Evolutionary conservation across 78 protist genomes (phyloP), one percentile per base, ranked within the genome.

Genomic region (Dictyostelium citrinum): DNA sequence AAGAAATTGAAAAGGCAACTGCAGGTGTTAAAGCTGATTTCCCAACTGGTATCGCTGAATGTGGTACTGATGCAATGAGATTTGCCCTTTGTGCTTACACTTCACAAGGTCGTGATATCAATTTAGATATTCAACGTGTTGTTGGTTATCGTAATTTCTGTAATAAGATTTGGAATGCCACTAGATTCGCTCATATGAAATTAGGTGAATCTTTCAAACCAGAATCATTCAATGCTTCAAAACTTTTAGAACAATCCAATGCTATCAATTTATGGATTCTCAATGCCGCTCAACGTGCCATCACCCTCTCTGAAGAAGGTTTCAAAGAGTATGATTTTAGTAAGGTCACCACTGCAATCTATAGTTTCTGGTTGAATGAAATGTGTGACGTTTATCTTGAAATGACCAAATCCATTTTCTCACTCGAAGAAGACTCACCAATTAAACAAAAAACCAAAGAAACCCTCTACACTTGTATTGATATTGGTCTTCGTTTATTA

Each of bases 1-100:
- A 17, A 24, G 99, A 98, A 77, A 29, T 70, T 22, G 90, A 24
- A 12, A 24, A 16, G 14, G 98, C 99, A 76, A 16, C 43, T 17
- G 72, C 27, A 51, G 95, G 90, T 68, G 85, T 97, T 71, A 71
- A 84, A 83, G 9, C n/a, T 16, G 98, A 98, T 75, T 99, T 82
- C 82, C 99, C 99, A 24, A 31, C 71, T 17, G 99, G 99, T 76
- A 99, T 99, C 33, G 90, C 98, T 14, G 98, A 98, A 94, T 99
- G 99, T 81, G 99, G 99, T 39, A 90, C 99, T 24, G 99, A 99
- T 79, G 99, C 99, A 27, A 97, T 99, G 74, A 97, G 99, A 70
- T 97, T 99, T 51, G 98, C 98, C 1, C 97, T 99, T n/a, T 55
- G 88, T 46, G 90, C 97, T 27, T 98, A 98, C 96, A 95, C 98